phyloP scores from a whole-genome alignment of 192 early-diverging fungal species.

The Coemansia sp. region DNA sequence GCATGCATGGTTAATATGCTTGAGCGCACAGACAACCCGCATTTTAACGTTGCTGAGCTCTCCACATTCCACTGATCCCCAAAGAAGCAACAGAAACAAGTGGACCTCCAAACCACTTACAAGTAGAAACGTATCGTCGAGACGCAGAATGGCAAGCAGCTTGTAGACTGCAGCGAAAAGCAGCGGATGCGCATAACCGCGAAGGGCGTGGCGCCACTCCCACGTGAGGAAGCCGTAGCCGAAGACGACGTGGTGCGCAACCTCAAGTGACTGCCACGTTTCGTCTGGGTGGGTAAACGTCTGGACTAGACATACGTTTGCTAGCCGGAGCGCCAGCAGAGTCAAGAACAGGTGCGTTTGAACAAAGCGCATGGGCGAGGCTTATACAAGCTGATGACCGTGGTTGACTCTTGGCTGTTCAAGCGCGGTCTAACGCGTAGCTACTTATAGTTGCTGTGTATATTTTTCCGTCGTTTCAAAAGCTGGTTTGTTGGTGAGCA shows the following conservation, averaged over 20 bases:
- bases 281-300: constrained; percentile 95
- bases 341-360: constrained; percentile 14
- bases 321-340: constrained; percentile 35
- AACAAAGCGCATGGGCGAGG: not conserved
- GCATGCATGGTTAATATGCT: too few relatives aligned
- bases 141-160: constrained; percentile 56
- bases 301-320: constrained; percentile 32
- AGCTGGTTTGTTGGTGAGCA: too few relatives aligned
- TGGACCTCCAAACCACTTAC: too few relatives aligned
- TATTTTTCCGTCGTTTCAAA: too few relatives aligned
- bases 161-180: constrained; percentile 80
- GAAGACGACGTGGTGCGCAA: constrained; percentile 84
- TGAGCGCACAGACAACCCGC: too few relatives aligned
- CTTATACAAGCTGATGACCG: too few relatives aligned
- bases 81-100: too few relatives aligned
- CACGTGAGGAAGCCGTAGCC: constrained; percentile 90
- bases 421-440: too few relatives aligned
- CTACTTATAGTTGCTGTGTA: too few relatives aligned
- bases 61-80: not conserved
- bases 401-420: too few relatives aligned
- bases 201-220: constrained; percentile 86
- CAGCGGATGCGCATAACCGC: constrained; percentile 81
- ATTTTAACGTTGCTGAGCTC: not conserved
- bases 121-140: constrained; percentile 62
- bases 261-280: constrained; percentile 95